Evolutionary conservation across 1,139 yeast species (phyloP), one percentile per base, ranked within the genome.

Genomic region (Suhomyces choctaworum): DNA sequence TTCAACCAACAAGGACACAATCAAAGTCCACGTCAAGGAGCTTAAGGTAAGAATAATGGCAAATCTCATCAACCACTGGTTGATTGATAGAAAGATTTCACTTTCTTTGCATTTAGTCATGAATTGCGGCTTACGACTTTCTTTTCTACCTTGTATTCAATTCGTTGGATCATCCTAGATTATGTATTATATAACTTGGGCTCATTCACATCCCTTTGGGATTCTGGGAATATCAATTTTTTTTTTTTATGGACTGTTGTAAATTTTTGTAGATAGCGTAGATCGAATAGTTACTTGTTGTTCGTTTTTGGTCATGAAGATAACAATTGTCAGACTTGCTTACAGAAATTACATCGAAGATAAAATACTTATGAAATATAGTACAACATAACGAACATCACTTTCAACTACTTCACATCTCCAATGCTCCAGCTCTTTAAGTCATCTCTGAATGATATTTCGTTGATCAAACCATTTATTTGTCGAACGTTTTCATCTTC

Each of bases 401-500:
- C n/a, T n/a, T n/a, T 27, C 21, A 22, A 28, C 24, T 28, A 28
- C 15, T 22, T 28, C 31, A 22, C 31, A 21, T 17, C 17, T 8
- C 24, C 15, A 11, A 29, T 11, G 9, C 52, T 50, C 80, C 80
- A 75, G 46, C 78, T 72, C 41, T 52, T 58, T 45, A 73, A 58
- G 41, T 73, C 73, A 6, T 64, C 66, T 37, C 79, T 58, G 31
- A 62, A 58, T 27, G 53, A 60, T 12, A 54, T 44, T 46, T 73
- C 78, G 39, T 59, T 64, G 14, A 71, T 57, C 34, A 64, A 56
- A 2, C 72, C 74, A 40, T 76, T 76, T 24, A 75, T 48, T 39
- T 76, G 78, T 31, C 66, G 58, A 14, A 60, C 53, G 22, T 71
- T 72, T 15, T 64, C 70, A 40, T 70, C 77, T 36, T 67, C 66